A percentile compares a stretch with the other conserved stretches of the same genome.
Conservation (phyloP, 345 rosid genomes). For the Lagerstroemia speciosa region DNA sequence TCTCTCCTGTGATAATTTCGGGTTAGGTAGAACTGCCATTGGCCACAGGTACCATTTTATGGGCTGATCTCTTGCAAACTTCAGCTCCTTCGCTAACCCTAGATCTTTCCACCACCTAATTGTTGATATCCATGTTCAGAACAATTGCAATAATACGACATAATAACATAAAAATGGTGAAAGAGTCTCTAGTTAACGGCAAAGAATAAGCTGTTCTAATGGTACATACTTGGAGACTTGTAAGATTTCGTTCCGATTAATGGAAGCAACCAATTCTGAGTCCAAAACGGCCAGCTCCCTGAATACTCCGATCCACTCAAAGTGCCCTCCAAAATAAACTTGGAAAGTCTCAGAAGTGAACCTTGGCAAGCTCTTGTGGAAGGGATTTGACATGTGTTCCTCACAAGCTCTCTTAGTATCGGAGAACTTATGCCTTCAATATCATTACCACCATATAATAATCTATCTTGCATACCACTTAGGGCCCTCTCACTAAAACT, state of each 20-base stretch:
- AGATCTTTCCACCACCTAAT: conserved; percentile 13
- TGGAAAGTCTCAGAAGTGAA: not conserved
- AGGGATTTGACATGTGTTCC: conserved; percentile 8
- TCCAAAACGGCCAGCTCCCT: conserved; percentile 9
- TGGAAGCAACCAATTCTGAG: not conserved
- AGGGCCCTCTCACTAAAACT: conserved; percentile 9
- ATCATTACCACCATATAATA: not conserved
- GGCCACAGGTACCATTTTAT: conserved; percentile 18
- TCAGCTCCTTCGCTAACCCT: conserved; percentile 8
- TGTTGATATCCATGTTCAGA: not conserved
- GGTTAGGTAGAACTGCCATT: conserved; percentile 7
- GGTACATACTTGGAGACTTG: conserved; percentile 10
- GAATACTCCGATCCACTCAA: conserved; percentile 1
- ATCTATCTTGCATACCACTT: not conserved
- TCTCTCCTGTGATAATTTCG: conserved; percentile 9
- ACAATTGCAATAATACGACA: too few relatives aligned
- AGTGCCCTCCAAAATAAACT: not conserved
- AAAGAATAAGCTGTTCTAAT: too few relatives aligned
- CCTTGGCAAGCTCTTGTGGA: conserved; percentile 13
- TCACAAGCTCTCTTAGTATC: not conserved
- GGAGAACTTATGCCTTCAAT: not conserved
- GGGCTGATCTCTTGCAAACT: conserved; percentile 12
- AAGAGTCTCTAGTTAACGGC: not conserved
- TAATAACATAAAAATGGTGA: not conserved
- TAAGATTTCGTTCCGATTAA: conserved; percentile 4